Conservation (phyloP, 2,329 filamentous ascomycete species). For the Talaromyces sp. region DNA sequence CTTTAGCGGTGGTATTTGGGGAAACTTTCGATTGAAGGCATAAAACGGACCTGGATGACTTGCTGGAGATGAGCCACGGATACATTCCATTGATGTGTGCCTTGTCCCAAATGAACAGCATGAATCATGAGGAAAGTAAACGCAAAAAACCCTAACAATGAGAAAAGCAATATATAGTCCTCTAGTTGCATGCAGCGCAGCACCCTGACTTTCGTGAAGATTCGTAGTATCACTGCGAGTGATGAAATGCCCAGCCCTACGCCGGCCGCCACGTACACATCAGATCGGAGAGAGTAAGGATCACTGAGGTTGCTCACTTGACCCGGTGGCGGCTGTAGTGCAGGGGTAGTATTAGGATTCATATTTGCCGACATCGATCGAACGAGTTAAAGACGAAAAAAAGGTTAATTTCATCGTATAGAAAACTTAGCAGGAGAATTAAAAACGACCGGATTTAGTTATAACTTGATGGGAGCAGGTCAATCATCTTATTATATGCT, state of each 20-base stretch:
- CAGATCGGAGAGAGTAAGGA: background rate
- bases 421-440: background rate
- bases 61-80: conserved; percentile 4
- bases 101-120: conserved; percentile 6
- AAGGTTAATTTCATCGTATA: background rate
- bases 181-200: conserved; percentile 6
- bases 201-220: conserved; percentile 5
- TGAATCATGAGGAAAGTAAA: conserved; percentile 7
- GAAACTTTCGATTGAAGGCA: background rate
- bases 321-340: background rate
- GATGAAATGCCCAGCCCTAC: conserved; percentile 3
- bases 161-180: conserved; percentile 4
- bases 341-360: background rate
- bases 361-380: background rate
- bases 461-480: no score
- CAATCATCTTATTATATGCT: no score
- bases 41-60: background rate
- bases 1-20: background rate
- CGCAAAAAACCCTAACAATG: conserved; percentile 3
- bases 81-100: conserved; percentile 13
- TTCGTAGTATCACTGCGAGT: conserved; percentile 4
- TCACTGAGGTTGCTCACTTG: conserved; percentile 7
- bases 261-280: conserved; percentile 10
- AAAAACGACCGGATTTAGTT: background rate
- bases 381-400: background rate